phyloP scores from a whole-genome alignment of 768 basidiomycete genomes.

The Boletus subparvulus region DNA sequence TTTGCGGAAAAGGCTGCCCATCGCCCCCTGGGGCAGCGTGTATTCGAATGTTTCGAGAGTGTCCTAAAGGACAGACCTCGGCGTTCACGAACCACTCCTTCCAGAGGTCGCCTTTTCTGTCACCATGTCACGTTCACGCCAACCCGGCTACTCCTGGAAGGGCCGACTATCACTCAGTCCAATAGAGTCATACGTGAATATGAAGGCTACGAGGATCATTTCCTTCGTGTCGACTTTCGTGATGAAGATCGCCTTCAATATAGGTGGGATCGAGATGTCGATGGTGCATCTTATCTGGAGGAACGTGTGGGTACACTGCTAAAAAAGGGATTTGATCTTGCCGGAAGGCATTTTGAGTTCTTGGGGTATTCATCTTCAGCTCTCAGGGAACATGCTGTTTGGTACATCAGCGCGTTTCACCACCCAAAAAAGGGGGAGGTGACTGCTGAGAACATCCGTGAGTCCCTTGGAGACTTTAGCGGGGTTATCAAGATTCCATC shows the following conservation, averaged over 20 bases:
- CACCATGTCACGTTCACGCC: constrained; percentile 78
- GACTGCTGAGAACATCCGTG: constrained; percentile 57
- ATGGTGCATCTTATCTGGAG: constrained; percentile 53
- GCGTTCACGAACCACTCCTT: constrained; percentile 22
- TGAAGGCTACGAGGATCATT: constrained; percentile 57
- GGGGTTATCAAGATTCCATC: constrained; percentile 61
- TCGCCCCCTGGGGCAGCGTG: constrained; percentile 43
- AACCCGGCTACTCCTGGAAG: constrained; percentile 70
- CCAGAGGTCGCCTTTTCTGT: constrained; percentile 55
- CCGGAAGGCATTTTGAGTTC: constrained; percentile 73
- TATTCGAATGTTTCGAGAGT: constrained; percentile 48
- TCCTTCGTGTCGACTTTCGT: constrained; percentile 80
- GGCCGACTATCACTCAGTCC: constrained; percentile 71
- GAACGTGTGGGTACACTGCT: constrained; percentile 59
- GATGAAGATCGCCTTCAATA: constrained; percentile 80
- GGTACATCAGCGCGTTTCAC: constrained; percentile 71
- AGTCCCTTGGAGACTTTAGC: constrained; percentile 66
- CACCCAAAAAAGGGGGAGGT: constrained; percentile 45
- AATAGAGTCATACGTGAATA: constrained; percentile 79
- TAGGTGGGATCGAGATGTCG: constrained; percentile 67
- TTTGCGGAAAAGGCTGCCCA: constrained; percentile 51
- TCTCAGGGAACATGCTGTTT: constrained; percentile 76
- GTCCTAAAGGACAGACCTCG: constrained; percentile 22
- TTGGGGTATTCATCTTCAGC: constrained; percentile 81
- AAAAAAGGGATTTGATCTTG: constrained; percentile 66